Conservation (phyloP, 768 basidiomycete species). For the Postia placenta region DNA sequence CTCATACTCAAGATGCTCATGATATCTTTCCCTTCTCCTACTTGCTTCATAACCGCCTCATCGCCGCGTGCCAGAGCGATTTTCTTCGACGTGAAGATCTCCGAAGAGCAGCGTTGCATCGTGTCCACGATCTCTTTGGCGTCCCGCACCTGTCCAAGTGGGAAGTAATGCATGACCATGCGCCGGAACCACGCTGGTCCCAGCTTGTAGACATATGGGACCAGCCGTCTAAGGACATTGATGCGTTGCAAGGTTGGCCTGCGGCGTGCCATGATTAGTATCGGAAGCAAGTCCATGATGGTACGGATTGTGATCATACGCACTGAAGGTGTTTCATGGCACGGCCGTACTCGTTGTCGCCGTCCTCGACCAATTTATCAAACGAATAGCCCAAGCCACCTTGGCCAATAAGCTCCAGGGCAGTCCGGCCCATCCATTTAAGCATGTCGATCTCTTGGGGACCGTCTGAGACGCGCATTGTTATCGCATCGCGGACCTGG, state of each 20-base stretch:
- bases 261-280: neutral
- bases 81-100: slow-evolving; percentile 35
- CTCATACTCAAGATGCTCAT: slow-evolving; percentile 24
- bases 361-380: slow-evolving; percentile 25
- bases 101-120: slow-evolving; percentile 11
- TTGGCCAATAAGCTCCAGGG: slow-evolving; percentile 36
- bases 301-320: slow-evolving; percentile 3
- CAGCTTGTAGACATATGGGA: slow-evolving; percentile 6
- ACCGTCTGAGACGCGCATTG: neutral
- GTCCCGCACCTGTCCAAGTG: slow-evolving; percentile 7
- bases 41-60: slow-evolving; percentile 18
- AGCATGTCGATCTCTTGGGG: slow-evolving; percentile 17
- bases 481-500: slow-evolving; percentile 12
- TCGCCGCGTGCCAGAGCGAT: slow-evolving; percentile 20
- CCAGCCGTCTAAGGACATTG: neutral
- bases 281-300: neutral
- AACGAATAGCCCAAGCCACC: slow-evolving; percentile 38
- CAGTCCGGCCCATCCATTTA: slow-evolving; percentile 22
- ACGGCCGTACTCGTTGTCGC: slow-evolving; percentile 1
- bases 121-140: slow-evolving; percentile 8
- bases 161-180: slow-evolving; percentile 2
- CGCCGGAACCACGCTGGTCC: slow-evolving; percentile 4
- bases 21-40: slow-evolving; percentile 23
- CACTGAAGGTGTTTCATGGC: slow-evolving; percentile 22
- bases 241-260: neutral